Conservation (phyloP, 2,329 filamentous ascomycete species). For the Ophiosphaerella korrae region DNA sequence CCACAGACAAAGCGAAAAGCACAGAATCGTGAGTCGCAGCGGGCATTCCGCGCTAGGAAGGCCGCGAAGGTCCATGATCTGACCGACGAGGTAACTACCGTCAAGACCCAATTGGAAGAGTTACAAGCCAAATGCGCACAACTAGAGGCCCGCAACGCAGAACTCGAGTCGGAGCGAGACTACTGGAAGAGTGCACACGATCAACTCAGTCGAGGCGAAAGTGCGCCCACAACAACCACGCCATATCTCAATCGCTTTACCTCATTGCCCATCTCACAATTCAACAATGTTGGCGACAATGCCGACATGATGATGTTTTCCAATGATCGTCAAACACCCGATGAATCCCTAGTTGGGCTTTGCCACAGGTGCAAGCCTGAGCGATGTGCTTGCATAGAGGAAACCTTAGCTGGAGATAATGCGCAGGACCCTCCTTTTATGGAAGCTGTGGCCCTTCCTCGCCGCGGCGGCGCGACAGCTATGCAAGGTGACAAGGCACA, state of each 20-base stretch:
- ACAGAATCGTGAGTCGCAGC: constrained; percentile 90
- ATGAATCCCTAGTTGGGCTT: background rate
- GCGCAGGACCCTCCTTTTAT: constrained; percentile 18
- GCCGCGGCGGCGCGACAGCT: constrained; percentile 9
- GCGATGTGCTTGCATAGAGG: constrained; percentile 41
- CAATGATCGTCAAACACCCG: background rate
- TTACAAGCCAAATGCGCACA: constrained; percentile 6
- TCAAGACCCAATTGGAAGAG: constrained; percentile 16
- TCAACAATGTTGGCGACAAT: background rate
- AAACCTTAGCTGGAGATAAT: constrained; percentile 13
- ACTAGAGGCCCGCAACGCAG: constrained; percentile 12
- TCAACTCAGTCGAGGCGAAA: too few relatives aligned
- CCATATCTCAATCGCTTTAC: background rate
- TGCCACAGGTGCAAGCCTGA: constrained; percentile 32
- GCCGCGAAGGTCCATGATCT: constrained; percentile 79
- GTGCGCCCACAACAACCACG: too few relatives aligned
- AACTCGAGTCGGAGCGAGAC: constrained; percentile 12
- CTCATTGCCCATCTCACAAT: background rate
- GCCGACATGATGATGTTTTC: background rate
- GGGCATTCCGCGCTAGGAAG: constrained; percentile 85
- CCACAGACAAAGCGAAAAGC: constrained; percentile 92
- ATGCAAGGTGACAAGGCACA: constrained; percentile 22
- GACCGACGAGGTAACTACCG: constrained; percentile 37
- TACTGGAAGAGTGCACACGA: constrained; percentile 1
- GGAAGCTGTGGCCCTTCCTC: constrained; percentile 25